A percentile compares a stretch with the other conserved stretches of the same genome.
Evolutionary conservation across 2,329 filamentous ascomycete genomes (phyloP).

Genomic region (Hypocreales sp.): DNA sequence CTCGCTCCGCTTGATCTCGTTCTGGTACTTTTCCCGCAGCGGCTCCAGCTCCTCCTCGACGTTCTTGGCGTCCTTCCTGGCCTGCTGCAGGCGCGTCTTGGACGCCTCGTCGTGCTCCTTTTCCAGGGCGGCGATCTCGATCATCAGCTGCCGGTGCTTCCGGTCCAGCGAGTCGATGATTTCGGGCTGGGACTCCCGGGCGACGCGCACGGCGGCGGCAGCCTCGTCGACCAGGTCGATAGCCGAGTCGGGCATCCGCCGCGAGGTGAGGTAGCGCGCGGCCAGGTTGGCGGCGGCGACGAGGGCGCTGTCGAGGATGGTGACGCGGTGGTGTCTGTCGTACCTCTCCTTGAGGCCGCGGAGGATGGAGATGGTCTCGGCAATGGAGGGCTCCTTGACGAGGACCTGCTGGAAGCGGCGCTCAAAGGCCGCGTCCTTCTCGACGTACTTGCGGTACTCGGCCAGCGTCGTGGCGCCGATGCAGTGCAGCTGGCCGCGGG

Average conservation of each 20-base stretch:
- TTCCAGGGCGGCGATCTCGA: conserved; percentile 89
- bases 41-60: conserved; percentile 86
- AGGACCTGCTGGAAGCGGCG: conserved; percentile 97
- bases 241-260: conserved; percentile 86
- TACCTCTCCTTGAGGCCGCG: conserved; percentile 96
- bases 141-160: conserved; percentile 77
- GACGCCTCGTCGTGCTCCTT: conserved; percentile 93
- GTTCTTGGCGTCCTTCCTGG: conserved; percentile 83
- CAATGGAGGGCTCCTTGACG: conserved; percentile 81
- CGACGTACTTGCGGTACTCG: conserved; percentile 97
- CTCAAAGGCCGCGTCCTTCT: conserved; percentile 96
- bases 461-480: conserved; percentile 91
- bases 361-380: conserved; percentile 93
- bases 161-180: conserved; percentile 89
- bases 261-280: conserved; percentile 79
- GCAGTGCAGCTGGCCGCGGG: conserved; percentile 89
- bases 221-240: conserved; percentile 96
- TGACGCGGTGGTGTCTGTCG: conserved; percentile 96
- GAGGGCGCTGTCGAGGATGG: conserved; percentile 84
- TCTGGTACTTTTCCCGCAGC: conserved; percentile 88
- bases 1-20: conserved; percentile 78
- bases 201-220: conserved; percentile 88
- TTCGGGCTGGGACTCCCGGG: conserved; percentile 91
- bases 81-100: conserved; percentile 63
- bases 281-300: conserved; percentile 85